These are phyloP conservation scores for Teratosphaeriaceae sp. DNA, from an alignment of 2,329 filamentous ascomycete genomes.

Conservation along the genomic window DNA sequence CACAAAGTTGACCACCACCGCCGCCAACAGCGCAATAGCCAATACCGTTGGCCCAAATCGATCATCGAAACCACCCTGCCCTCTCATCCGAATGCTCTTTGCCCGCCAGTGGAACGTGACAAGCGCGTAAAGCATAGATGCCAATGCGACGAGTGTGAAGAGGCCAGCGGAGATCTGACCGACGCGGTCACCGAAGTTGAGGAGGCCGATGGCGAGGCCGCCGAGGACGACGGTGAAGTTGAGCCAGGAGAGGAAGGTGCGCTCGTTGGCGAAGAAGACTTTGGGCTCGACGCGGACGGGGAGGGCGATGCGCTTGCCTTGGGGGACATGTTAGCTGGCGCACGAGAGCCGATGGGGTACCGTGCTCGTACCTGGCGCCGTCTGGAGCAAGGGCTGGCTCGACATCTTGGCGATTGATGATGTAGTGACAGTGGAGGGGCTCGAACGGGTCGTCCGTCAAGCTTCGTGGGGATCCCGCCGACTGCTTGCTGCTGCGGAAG, in stretches of 20 bases:
- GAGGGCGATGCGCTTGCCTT: constrained; percentile 96
- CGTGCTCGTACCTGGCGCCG: constrained; percentile 77
- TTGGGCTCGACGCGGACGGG: constrained; percentile 98
- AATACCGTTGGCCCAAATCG: constrained; percentile 87
- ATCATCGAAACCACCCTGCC: constrained; percentile 95
- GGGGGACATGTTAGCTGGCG: no score
- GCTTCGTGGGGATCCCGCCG: no score
- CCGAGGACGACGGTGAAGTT: constrained; percentile 99
- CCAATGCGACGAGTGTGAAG: constrained; percentile 91
- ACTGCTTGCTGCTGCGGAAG: no score
- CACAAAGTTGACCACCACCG: constrained; percentile 94
- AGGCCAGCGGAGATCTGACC: constrained; percentile 90
- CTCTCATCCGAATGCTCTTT: constrained; percentile 81
- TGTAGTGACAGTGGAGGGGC: no score
- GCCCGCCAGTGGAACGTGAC: constrained; percentile 97
- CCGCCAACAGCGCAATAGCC: constrained; percentile 75
- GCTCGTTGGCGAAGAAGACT: constrained; percentile 99
- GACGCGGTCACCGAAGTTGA: constrained; percentile 94
- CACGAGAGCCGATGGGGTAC: no score
- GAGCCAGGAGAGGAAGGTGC: constrained; percentile 98
- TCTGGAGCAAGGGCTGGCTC: constrained; percentile 91
- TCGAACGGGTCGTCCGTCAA: no score
- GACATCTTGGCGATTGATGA: constrained; percentile 60
- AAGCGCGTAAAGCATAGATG: constrained; percentile 90
- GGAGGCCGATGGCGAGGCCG: constrained; percentile 89